phyloP scores from a whole-genome alignment of 1,139 yeast genomes.

The Komagataea norvegica region DNA sequence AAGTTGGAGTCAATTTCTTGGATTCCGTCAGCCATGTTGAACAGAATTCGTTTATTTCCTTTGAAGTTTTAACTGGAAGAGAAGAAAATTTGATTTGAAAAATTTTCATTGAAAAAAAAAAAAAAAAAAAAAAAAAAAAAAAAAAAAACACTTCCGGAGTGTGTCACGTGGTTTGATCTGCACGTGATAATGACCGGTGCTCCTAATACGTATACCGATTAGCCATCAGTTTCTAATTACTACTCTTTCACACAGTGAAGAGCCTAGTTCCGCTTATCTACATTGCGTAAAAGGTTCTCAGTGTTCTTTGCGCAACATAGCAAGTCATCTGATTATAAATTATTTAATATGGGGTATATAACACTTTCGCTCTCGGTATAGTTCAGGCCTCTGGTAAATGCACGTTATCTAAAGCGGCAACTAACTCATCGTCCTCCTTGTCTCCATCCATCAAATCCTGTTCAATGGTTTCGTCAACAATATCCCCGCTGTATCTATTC shows the following conservation, averaged over 20 bases:
- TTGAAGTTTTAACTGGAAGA: not conserved
- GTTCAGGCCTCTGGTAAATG: constrained; percentile 3
- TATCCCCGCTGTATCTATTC: constrained; percentile 9
- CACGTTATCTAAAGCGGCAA: constrained; percentile 2
- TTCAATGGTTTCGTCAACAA: constrained; percentile 5
- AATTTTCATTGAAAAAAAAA: not conserved
- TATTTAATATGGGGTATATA: too few relatives aligned
- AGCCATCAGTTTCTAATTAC: too few relatives aligned
- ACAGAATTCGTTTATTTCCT: not conserved
- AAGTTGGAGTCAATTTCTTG: constrained; percentile 78
- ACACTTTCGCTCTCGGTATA: too few relatives aligned
- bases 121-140: not conserved
- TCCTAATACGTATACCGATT: too few relatives aligned
- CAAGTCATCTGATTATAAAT: too few relatives aligned
- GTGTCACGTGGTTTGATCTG: constrained; percentile 1
- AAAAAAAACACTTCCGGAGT: too few relatives aligned
- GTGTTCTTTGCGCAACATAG: too few relatives aligned
- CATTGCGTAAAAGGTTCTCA: too few relatives aligned
- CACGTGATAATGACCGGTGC: too few relatives aligned
- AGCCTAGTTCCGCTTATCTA: too few relatives aligned
- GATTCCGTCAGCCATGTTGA: constrained; percentile 47
- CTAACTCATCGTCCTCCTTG: constrained; percentile 7
- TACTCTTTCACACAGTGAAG: too few relatives aligned
- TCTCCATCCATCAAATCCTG: constrained; percentile 10
- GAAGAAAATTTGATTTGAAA: constrained; percentile 2